Evolutionary conservation across 306 rosid genomes (phyloP), one percentile per base, ranked within the genome.

Genomic region (Medicago ruthenica): DNA sequence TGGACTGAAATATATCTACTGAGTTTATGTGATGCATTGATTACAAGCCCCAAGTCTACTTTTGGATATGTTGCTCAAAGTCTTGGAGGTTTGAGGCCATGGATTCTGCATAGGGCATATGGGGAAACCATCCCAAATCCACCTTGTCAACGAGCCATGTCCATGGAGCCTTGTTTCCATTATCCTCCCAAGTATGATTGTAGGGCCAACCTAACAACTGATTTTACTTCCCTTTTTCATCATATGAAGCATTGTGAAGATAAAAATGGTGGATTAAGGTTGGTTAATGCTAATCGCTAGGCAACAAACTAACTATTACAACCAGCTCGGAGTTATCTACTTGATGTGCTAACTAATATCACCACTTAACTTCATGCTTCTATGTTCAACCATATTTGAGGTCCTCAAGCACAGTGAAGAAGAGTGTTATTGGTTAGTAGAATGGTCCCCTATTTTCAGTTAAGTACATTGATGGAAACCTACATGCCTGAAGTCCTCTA

Each of bases 161-260:
- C 92, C 69, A 89, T 91, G 86, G 97, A 91, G 76, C 97, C 97
- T 34, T 91, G 97, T 81, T 85, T 85, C 81, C 95, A 89, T 7
- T 90, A 92, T 17, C 95, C 93, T 48, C 94, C 93, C 44, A 84
- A 89, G 81, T 83, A 83, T 79, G 92, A 83, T 60, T 91, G 94
- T 75, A 84, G 72, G 80, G 89, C 83, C 51, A 89, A 82, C 68
- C 75, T 14, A 1, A 87, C 85, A 54, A 51, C 82, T 13, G 88
- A 90, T 67, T 80, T 87, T 31, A 85, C 95, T 61, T 75, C 78
- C 47, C 68, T 74, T 54, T 89, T 89, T 72, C 91, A 87, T 61
- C 80, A 85, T 57, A 83, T 89, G 76, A 82, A 82, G 86, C 87
- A 83, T 62, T 92, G 97, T 67, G 93, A 89, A 86, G 97, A 92